Conservation (phyloP, 2,329 filamentous ascomycete species). For the Cladophialophora yegresii region DNA sequence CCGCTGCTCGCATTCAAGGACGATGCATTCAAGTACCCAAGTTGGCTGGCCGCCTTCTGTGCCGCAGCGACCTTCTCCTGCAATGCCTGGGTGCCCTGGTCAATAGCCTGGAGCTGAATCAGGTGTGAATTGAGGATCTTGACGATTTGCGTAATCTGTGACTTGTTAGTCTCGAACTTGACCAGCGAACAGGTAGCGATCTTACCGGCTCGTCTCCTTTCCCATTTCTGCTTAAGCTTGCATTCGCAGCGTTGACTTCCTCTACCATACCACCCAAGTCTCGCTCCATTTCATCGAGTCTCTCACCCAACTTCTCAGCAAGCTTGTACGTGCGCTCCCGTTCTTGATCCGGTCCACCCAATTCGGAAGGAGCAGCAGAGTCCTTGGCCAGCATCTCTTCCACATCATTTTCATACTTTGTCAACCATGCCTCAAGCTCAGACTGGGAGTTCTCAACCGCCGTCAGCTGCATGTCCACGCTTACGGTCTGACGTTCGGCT, state of each 20-base stretch:
- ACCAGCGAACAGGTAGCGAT: constrained; percentile 27
- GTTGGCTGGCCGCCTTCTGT: constrained; percentile 65
- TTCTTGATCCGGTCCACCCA: constrained; percentile 90
- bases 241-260: constrained; percentile 93
- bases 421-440: constrained; percentile 83
- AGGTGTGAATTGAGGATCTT: constrained; percentile 92
- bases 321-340: constrained; percentile 92
- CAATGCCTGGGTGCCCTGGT: constrained; percentile 76
- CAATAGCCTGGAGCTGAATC: constrained; percentile 88
- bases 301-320: constrained; percentile 87
- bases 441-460: constrained; percentile 90
- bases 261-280: constrained; percentile 95
- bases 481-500: constrained; percentile 85
- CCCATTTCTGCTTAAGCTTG: constrained; percentile 81
- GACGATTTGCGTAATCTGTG: constrained; percentile 87
- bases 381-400: constrained; percentile 77
- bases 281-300: constrained; percentile 89
- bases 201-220: constrained; percentile 85
- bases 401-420: constrained; percentile 88
- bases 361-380: constrained; percentile 58
- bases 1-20: constrained; percentile 58
- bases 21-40: constrained; percentile 39
- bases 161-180: constrained; percentile 24
- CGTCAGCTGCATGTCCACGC: constrained; percentile 88
- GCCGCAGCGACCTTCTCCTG: constrained; percentile 80